Conservation (phyloP, 495 filamentous ascomycete species). For the Friedmanniomyces simplex region DNA sequence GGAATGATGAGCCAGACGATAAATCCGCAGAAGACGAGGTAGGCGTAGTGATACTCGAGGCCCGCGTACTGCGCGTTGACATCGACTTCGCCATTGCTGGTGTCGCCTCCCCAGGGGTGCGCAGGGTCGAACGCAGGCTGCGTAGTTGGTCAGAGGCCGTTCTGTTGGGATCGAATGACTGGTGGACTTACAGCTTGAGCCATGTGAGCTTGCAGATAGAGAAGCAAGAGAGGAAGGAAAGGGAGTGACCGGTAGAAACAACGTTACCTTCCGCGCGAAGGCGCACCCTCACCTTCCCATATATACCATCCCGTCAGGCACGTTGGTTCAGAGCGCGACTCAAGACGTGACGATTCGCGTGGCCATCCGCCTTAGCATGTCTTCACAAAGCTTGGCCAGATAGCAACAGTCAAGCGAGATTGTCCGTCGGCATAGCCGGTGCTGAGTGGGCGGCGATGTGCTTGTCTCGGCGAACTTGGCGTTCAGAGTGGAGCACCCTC, state of each 20-base stretch:
- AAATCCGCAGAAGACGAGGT: constrained; percentile 32
- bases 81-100: constrained; percentile 23
- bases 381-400: neutral
- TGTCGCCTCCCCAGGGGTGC: constrained; percentile 28
- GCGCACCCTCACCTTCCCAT: neutral
- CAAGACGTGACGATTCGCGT: neutral
- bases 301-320: neutral
- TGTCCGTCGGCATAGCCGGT: no score
- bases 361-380: neutral
- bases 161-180: neutral
- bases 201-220: neutral
- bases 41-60: constrained; percentile 42
- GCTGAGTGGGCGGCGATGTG: no score
- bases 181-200: neutral
- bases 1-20: constrained; percentile 47
- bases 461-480: neutral
- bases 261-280: neutral
- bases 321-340: neutral
- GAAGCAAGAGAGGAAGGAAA: neutral
- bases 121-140: constrained; percentile 26
- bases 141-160: neutral
- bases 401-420: neutral
- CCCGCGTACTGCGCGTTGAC: constrained; percentile 43
- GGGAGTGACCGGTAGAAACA: neutral
- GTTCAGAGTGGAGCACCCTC: neutral